phyloP scores from a whole-genome alignment of 2,329 filamentous ascomycete species.

The Exophiala aquamarina region DNA sequence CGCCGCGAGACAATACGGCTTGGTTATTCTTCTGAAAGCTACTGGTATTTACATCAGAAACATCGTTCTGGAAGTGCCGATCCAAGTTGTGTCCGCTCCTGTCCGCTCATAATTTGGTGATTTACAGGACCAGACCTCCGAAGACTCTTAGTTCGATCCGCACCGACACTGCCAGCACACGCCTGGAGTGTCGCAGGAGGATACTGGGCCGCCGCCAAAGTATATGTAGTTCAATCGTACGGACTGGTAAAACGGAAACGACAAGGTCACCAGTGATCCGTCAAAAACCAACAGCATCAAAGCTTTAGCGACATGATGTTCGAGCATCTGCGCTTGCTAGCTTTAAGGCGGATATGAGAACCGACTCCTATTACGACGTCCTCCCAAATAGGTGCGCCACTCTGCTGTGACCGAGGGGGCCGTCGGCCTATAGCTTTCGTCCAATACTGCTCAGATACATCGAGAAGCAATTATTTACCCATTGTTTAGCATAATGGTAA shows the following conservation, averaged over 20 bases:
- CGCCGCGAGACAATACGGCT: conserved; percentile 4
- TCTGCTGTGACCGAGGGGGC: no score
- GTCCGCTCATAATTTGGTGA: neutral
- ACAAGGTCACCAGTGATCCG: no score
- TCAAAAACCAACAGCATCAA: no score
- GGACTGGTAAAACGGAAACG: neutral
- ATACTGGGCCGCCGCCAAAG: neutral
- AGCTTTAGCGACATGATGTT: no score
- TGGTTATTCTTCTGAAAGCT: conserved; percentile 1
- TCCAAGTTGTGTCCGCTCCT: conserved; percentile 1
- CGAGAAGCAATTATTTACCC: no score
- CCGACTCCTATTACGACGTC: no score
- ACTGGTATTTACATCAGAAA: conserved; percentile 3
- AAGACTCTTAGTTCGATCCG: neutral
- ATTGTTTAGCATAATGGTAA: no score
- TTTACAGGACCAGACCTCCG: neutral
- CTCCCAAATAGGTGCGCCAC: no score
- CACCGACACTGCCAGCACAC: neutral
- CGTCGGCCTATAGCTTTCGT: no score
- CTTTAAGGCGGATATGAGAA: no score
- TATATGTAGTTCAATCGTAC: neutral
- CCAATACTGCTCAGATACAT: no score
- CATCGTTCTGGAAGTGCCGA: conserved; percentile 6
- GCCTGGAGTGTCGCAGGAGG: neutral
- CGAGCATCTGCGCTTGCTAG: no score